A percentile compares a stretch with the other conserved stretches of the same genome.
Evolutionary conservation across 129 eudicot genomes (phyloP).

Genomic region (Flaveria linearis): DNA sequence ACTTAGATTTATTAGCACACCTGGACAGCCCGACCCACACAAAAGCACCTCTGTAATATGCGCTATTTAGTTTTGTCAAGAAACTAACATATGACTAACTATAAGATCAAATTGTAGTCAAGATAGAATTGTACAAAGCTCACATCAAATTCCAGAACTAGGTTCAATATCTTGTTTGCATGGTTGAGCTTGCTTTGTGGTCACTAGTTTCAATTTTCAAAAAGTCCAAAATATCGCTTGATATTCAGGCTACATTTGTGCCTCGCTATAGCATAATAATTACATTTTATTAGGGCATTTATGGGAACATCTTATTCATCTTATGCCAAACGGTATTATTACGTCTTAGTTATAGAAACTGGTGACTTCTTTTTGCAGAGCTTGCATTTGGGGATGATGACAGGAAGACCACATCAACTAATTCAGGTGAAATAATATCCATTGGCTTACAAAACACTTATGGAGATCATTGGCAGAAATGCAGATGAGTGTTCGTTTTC

Average conservation of each 20-base stretch:
- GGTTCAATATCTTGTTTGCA: conserved; percentile 5
- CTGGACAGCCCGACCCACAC: neutral
- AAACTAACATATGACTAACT: neutral
- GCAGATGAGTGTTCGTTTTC: neutral
- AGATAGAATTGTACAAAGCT: neutral
- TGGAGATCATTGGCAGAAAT: conserved; percentile 21
- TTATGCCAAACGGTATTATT: neutral
- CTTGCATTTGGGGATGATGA: conserved; percentile 74
- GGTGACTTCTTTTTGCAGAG: conserved; percentile 40
- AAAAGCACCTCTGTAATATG: neutral
- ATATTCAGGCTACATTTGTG: neutral
- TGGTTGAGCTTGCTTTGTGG: neutral
- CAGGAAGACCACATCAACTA: conserved; percentile 4
- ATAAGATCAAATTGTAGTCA: neutral
- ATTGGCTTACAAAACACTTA: neutral
- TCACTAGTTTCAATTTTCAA: neutral
- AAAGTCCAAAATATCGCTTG: neutral
- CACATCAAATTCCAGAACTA: neutral
- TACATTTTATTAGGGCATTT: neutral
- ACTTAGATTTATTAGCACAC: neutral
- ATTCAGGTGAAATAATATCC: neutral
- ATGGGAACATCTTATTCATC: neutral
- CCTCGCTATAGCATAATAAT: neutral
- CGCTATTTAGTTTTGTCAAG: neutral
- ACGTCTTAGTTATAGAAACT: neutral